Evolutionary conservation across 441 rosid genomes (phyloP).

Genomic region (Jatropha multifida): DNA sequence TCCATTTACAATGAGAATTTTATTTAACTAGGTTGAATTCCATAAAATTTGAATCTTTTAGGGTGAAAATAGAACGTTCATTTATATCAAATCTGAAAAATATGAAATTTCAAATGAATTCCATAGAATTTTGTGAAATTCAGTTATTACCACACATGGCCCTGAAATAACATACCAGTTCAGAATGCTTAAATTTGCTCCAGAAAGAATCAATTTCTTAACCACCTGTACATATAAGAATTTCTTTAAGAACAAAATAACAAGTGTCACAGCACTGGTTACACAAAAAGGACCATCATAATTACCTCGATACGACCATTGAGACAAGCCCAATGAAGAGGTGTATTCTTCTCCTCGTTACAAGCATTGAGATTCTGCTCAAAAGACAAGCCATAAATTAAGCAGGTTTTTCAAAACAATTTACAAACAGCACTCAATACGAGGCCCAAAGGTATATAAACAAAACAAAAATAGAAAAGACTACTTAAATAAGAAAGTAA

Average conservation of each 20-base stretch:
- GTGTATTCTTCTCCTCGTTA: slow-evolving; percentile 77
- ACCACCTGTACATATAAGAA: slow-evolving; percentile 51
- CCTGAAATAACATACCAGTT: slow-evolving; percentile 48
- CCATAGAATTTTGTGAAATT: too few species aligned
- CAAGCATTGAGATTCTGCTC: slow-evolving; percentile 64
- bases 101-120: too few species aligned
- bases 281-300: background rate
- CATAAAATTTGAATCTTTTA: too few species aligned
- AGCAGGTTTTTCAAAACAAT: background rate
- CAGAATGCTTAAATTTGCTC: slow-evolving; percentile 64
- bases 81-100: too few species aligned
- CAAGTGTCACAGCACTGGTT: slow-evolving; percentile 2
- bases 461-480: background rate
- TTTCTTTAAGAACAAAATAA: slow-evolving; percentile 13
- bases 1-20: too few species aligned
- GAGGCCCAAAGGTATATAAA: background rate
- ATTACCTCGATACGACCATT: slow-evolving; percentile 79
- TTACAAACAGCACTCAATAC: background rate
- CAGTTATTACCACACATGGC: too few species aligned
- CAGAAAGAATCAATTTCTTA: slow-evolving; percentile 63
- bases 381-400: slow-evolving; percentile 18
- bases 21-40: too few species aligned
- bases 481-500: background rate
- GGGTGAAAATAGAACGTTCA: too few species aligned
- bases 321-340: slow-evolving; percentile 92